Conservation (phyloP, 129 eudicot species). For the Centrapalus pauciflorus region DNA sequence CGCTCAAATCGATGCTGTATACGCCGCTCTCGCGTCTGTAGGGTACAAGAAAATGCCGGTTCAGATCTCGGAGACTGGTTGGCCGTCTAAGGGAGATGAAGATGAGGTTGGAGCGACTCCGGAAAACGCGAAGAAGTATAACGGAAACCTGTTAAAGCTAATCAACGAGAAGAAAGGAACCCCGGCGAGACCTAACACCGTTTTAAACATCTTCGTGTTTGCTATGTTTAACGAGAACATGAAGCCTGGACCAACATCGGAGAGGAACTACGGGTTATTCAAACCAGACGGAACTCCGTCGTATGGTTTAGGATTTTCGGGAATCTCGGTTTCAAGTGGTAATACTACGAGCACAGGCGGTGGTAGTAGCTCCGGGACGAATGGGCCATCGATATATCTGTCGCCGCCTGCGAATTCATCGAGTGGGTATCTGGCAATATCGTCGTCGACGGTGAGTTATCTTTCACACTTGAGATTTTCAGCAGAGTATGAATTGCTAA, state of each 20-base stretch:
- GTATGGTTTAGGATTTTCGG: constrained; percentile 54
- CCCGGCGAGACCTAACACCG: constrained; percentile 69
- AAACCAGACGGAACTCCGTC: constrained; percentile 87
- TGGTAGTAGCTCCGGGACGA: not conserved
- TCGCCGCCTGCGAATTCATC: constrained; percentile 52
- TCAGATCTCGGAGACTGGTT: constrained; percentile 88
- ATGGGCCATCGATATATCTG: constrained; percentile 23
- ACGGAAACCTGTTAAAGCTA: constrained; percentile 65
- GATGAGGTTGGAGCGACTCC: constrained; percentile 71
- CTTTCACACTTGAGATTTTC: not conserved
- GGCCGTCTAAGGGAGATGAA: constrained; percentile 90
- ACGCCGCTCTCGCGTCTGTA: constrained; percentile 43
- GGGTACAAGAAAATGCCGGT: constrained; percentile 58
- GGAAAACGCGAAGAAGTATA: constrained; percentile 83
- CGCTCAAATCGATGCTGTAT: constrained; percentile 85
- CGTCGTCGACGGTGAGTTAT: constrained; percentile 61
- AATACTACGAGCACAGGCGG: constrained; percentile 14
- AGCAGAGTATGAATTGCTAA: not conserved
- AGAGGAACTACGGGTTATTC: constrained; percentile 81
- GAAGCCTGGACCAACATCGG: constrained; percentile 94
- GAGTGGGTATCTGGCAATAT: constrained; percentile 71
- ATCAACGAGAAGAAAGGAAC: constrained; percentile 64
- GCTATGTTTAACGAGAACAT: constrained; percentile 87
- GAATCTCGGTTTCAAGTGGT: constrained; percentile 27
- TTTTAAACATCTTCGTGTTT: constrained; percentile 65